A percentile compares a stretch with the other conserved stretches of the same genome.
phyloP scores from a whole-genome alignment of 306 rosid species.

The Chamaecrista fasciculata region DNA sequence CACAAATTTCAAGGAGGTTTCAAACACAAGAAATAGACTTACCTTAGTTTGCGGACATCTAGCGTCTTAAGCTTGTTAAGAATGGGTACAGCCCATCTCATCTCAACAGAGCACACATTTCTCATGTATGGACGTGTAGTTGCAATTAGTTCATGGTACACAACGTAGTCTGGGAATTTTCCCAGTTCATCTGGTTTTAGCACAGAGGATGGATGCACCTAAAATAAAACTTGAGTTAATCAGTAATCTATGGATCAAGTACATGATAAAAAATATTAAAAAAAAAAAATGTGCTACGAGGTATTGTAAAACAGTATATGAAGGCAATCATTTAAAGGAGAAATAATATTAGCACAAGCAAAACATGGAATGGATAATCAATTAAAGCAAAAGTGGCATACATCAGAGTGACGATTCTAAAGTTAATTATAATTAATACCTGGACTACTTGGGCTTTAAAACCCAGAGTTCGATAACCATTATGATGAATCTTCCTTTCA shows the following conservation, averaged over 20 bases:
- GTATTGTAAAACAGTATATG: too few species aligned
- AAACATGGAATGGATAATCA: background rate
- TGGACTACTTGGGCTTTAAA: constrained; percentile 89
- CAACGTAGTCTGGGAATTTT: constrained; percentile 82
- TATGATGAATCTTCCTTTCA: constrained; percentile 93
- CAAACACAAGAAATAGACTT: constrained; percentile 24
- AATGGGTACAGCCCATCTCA: constrained; percentile 70
- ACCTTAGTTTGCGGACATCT: constrained; percentile 74
- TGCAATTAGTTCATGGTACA: constrained; percentile 88
- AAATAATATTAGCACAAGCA: constrained; percentile 7
- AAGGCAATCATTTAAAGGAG: constrained; percentile 22
- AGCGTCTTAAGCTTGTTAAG: constrained; percentile 71
- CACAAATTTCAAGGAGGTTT: background rate
- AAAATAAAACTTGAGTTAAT: constrained; percentile 23
- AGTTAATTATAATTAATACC: constrained; percentile 44
- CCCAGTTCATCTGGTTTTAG: constrained; percentile 71
- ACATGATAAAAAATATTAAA: constrained; percentile 21
- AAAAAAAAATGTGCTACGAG: background rate
- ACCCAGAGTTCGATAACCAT: constrained; percentile 91
- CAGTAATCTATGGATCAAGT: constrained; percentile 14
- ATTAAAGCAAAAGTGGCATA: constrained; percentile 23
- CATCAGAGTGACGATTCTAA: constrained; percentile 1
- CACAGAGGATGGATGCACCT: constrained; percentile 89
- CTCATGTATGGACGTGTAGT: constrained; percentile 86
- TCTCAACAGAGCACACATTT: constrained; percentile 70